Evolutionary conservation across 2,329 filamentous ascomycete species (phyloP), one percentile per base, ranked within the genome.

Genomic region (Hypoxylon sp.): DNA sequence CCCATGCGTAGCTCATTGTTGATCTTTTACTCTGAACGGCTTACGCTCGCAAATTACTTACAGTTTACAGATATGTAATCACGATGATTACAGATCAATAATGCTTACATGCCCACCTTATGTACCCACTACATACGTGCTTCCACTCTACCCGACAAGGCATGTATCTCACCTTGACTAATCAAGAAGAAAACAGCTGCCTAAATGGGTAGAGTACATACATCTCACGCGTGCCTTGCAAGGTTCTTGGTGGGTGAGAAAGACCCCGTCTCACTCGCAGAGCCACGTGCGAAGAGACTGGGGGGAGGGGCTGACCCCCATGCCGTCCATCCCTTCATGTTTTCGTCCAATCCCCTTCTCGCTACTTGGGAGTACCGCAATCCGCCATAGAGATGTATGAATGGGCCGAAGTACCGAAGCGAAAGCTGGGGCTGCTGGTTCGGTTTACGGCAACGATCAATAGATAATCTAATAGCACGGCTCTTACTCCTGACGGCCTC

Each of bases 251-350:
- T 46, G 37, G 60, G 58, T 61, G 41, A 47, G 37, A 41, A 32
- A 32, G 5, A 21, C 55, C 51, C 11, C 56, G 61, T 60, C 65
- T 62, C 58, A 25, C 59, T 51, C 46, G 47, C 51, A 61, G 30
- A 63, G 61, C 67, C 67, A 70, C 67, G 67, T 68, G 67, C 61
- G 64, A 50, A 65, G 51, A 32, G 61, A 68, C 65, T 2, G n/a
- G 59, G 62, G 64, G 25, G 3, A 25, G 12, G 27, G n/a, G 11
- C 16, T 34, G 29, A 21, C 34, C 51, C 61, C 55, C 58, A 53
- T 51, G 48, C 19, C 53, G 37, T n/a, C 34, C 48, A 48, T 43
- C 52, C 47, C 41, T 30, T 50, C 37, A n/a, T n/a, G n/a, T n/a
- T n/a, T n/a, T 30, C 34, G 19, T 51, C 55, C 43, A 21, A 39